Evolutionary conservation across 495 filamentous ascomycete genomes (phyloP).

Genomic region (Xylaria intraflava): DNA sequence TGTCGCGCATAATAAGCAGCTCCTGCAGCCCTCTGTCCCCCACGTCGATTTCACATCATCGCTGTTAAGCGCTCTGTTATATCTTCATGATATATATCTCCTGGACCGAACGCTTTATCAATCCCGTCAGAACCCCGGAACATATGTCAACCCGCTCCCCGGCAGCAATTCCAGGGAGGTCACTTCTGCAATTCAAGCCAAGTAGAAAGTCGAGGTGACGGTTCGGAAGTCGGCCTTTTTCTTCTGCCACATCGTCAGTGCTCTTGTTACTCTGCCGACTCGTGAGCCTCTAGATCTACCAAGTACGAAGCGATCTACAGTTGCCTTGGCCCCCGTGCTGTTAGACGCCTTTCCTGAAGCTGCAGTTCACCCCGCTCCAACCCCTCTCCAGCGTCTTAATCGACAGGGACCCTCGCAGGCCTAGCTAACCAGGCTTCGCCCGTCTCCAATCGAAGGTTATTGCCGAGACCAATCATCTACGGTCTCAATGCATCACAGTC

Average conservation of each 20-base stretch:
- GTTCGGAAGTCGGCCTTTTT: slow-evolving; percentile 2
- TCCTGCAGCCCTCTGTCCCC: not conserved
- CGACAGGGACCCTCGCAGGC: slow-evolving; percentile 6
- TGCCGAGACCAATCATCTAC: slow-evolving; percentile 15
- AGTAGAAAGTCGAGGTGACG: not conserved
- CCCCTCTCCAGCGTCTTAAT: slow-evolving; percentile 10
- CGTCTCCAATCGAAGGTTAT: not conserved
- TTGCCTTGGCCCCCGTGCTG: not conserved
- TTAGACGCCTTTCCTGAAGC: slow-evolving; percentile 4
- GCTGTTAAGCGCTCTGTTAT: not conserved
- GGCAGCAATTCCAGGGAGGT: not conserved
- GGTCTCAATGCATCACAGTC: slow-evolving; percentile 41
- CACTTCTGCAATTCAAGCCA: not conserved
- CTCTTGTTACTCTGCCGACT: not conserved
- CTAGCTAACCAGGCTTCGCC: slow-evolving; percentile 1
- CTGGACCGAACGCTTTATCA: not conserved
- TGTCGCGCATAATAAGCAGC: not conserved
- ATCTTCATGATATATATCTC: not conserved
- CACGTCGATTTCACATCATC: not conserved
- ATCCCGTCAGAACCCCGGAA: not conserved
- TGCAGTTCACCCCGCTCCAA: slow-evolving; percentile 15
- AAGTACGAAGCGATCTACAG: not conserved
- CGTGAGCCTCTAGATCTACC: not conserved
- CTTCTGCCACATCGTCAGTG: not conserved
- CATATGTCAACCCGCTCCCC: not conserved